Percentiles rank a stretch among this genome's conserved stretches.
These are phyloP conservation scores for Phytopythium helicoides DNA, from an alignment of 352 stramenopile species.

Conservation along the genomic window DNA sequence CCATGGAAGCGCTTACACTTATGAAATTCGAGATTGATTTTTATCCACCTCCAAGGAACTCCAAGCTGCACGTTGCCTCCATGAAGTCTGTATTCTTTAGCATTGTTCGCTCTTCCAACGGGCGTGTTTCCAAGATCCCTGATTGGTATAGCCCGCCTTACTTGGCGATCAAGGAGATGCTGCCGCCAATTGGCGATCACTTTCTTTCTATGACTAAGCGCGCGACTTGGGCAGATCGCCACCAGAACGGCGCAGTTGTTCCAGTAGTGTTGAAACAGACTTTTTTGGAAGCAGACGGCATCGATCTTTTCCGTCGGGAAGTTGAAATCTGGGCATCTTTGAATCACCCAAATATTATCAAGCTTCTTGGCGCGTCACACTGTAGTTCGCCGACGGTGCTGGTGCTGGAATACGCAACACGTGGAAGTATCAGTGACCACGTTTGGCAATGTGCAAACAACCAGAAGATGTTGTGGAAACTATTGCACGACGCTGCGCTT, in stretches of 20 bases:
- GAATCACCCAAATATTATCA: conserved; percentile 14
- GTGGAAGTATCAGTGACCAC: conserved; percentile 9
- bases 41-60: conserved; percentile 17
- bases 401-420: conserved; percentile 17
- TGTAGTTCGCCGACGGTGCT: conserved; percentile 20
- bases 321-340: conserved; percentile 17
- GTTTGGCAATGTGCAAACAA: too few relatives aligned
- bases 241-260: conserved; percentile 12
- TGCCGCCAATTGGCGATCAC: conserved; percentile 5
- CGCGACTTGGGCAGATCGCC: conserved; percentile 17
- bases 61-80: conserved; percentile 16
- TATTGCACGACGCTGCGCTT: conserved; percentile 19
- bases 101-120: conserved; percentile 27
- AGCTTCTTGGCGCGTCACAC: conserved; percentile 17
- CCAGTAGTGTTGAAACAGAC: conserved; percentile 17
- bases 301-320: conserved; percentile 23
- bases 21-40: conserved; percentile 34
- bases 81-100: conserved; percentile 36
- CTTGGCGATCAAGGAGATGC: conserved; percentile 10
- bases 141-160: conserved; percentile 25
- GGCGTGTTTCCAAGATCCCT: conserved; percentile 25
- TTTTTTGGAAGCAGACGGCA: conserved; percentile 14
- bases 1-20: conserved; percentile 30
- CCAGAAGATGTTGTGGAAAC: conserved; percentile 16
- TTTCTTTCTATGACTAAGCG: conserved; percentile 8